A percentile compares a stretch with the other conserved stretches of the same genome.
These are phyloP conservation scores for Falciphora oryzae DNA, from an alignment of 2,329 filamentous ascomycete species.

Conservation along the genomic window DNA sequence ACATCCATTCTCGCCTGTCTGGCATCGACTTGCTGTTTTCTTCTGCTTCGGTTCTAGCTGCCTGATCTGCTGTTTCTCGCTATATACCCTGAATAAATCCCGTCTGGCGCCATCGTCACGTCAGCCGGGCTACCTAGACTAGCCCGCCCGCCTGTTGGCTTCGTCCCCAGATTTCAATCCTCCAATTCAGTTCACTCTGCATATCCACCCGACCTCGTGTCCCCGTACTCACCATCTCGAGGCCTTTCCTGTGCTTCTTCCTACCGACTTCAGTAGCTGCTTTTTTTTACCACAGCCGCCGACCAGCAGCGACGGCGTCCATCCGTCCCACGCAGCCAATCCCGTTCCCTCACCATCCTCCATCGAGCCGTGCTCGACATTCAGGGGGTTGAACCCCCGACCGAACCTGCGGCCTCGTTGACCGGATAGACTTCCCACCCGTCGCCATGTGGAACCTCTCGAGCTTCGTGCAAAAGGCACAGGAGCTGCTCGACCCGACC, in stretches of 20 bases:
- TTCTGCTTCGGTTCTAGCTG: no score
- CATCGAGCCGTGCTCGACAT: background rate
- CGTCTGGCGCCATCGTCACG: background rate
- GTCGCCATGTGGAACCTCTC: slow-evolving; percentile 55
- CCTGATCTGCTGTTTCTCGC: no score
- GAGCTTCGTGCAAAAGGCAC: slow-evolving; percentile 90
- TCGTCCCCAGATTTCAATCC: background rate
- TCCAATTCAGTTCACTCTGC: background rate
- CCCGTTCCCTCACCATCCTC: no score
- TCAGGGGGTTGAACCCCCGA: slow-evolving; percentile 1
- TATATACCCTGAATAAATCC: no score
- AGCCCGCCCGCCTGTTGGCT: background rate
- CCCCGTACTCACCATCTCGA: no score
- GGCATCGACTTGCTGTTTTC: no score
- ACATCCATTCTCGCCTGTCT: background rate
- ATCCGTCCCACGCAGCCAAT: background rate
- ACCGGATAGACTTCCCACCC: slow-evolving; percentile 10
- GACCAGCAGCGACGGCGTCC: background rate
- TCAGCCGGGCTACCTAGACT: background rate
- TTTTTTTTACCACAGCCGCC: background rate
- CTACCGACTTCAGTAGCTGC: background rate
- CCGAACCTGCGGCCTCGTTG: background rate
- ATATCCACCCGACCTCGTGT: background rate
- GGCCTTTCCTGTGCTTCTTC: background rate
- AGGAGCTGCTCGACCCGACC: slow-evolving; percentile 88